phyloP scores from a whole-genome alignment of 2,329 filamentous ascomycete genomes.

The Scopulariopsis brevicaulis region DNA sequence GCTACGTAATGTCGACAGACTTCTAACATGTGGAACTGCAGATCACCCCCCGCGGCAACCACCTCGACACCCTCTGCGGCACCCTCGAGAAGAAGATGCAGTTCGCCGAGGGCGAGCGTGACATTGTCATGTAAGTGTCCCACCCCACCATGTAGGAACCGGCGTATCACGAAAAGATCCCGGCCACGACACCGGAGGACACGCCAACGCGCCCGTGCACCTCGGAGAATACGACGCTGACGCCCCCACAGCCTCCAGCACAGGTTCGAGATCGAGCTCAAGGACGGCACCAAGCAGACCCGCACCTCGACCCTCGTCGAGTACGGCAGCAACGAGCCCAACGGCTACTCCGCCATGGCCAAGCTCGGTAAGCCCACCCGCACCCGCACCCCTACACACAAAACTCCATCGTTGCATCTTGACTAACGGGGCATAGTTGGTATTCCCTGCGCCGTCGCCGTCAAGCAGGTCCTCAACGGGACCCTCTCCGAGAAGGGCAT shows the following conservation, averaged over 20 bases:
- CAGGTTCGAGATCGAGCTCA: slow-evolving; percentile 74
- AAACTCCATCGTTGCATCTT: too few species aligned
- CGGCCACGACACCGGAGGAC: too few species aligned
- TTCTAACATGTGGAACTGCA: too few species aligned
- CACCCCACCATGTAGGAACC: too few species aligned
- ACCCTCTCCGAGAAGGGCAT: slow-evolving; percentile 63
- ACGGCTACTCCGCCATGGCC: slow-evolving; percentile 76
- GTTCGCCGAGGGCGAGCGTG: slow-evolving; percentile 71
- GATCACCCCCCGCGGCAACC: slow-evolving; percentile 64
- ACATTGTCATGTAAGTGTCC: slow-evolving; percentile 50
- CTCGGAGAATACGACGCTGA: background rate
- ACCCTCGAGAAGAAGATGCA: slow-evolving; percentile 87
- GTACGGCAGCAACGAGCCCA: slow-evolving; percentile 57
- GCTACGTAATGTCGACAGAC: too few species aligned
- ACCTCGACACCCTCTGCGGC: slow-evolving; percentile 83
- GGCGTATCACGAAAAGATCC: too few species aligned
- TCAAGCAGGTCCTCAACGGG: slow-evolving; percentile 67
- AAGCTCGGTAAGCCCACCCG: slow-evolving; percentile 38
- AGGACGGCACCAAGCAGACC: slow-evolving; percentile 67
- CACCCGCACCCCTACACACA: background rate
- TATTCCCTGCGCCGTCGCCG: slow-evolving; percentile 52
- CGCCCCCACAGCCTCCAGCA: slow-evolving; percentile 46
- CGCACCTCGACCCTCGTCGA: slow-evolving; percentile 72
- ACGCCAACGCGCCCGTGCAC: too few species aligned
- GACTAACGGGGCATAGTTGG: slow-evolving; percentile 33